phyloP scores from a whole-genome alignment of 2,329 filamentous ascomycete species.

The Elsinoe ampelina region DNA sequence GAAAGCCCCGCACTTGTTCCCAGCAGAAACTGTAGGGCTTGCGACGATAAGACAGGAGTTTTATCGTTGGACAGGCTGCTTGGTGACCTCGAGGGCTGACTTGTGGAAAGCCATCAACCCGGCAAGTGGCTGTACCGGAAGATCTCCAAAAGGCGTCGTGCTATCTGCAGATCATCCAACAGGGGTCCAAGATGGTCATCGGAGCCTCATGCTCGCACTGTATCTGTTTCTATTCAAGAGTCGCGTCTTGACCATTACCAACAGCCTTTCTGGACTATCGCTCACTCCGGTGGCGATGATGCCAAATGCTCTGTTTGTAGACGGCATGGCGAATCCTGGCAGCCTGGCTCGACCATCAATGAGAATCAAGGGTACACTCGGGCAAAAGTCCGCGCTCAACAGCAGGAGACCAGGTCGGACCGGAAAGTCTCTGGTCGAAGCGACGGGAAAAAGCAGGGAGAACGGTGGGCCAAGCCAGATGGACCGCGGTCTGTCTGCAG shows the following conservation, averaged over 20 bases:
- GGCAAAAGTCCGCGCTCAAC: neutral
- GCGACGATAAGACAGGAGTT: neutral
- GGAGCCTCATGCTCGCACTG: neutral
- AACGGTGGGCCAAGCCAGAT: neutral
- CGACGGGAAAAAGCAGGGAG: conserved; percentile 5
- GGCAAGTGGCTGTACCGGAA: neutral
- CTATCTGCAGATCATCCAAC: neutral
- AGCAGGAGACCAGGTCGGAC: neutral
- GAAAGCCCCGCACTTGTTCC: neutral
- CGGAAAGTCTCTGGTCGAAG: neutral
- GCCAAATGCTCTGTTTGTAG: neutral
- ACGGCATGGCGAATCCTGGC: neutral
- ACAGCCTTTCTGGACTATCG: neutral
- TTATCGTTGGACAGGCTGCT: neutral
- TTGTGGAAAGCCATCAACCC: neutral
- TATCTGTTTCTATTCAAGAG: neutral
- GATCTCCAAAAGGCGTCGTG: neutral
- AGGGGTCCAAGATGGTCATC: neutral
- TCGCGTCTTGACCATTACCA: neutral
- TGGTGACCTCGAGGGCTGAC: neutral
- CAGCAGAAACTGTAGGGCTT: neutral
- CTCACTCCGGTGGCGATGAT: neutral
- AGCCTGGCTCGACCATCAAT: neutral
- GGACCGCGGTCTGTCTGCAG: neutral
- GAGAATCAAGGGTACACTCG: neutral